These are phyloP conservation scores for Pelargonium myrrhifolium DNA, from an alignment of 441 rosid genomes.

Conservation along the genomic window DNA sequence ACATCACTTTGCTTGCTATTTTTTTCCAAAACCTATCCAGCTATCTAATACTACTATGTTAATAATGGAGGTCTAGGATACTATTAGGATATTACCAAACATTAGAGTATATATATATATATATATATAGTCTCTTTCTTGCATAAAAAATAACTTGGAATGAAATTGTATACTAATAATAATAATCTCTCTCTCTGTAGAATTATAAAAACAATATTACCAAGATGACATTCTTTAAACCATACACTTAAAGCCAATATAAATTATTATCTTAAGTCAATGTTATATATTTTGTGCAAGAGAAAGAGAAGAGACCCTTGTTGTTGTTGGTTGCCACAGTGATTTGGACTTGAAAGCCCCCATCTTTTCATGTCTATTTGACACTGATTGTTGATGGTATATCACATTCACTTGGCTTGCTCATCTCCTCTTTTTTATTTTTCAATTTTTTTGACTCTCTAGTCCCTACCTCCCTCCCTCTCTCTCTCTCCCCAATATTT, in stretches of 20 bases:
- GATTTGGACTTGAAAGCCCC: slow-evolving; percentile 70
- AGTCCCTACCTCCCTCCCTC: slow-evolving; percentile 9
- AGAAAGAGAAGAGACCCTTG: slow-evolving; percentile 17
- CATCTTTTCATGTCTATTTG: slow-evolving; percentile 76
- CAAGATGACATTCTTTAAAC: neutral
- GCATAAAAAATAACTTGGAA: too few relatives aligned
- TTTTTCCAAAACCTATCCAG: slow-evolving; percentile 10
- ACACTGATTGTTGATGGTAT: slow-evolving; percentile 51
- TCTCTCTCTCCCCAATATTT: neutral
- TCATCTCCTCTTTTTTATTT: slow-evolving; percentile 27
- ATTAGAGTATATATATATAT: too few relatives aligned
- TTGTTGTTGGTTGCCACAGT: slow-evolving; percentile 58
- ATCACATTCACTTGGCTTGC: slow-evolving; percentile 34
- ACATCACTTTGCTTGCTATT: slow-evolving; percentile 20
- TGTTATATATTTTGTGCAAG: neutral
- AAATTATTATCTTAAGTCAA: neutral
- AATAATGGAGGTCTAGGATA: neutral
- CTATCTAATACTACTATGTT: slow-evolving; percentile 4
- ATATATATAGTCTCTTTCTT: too few relatives aligned
- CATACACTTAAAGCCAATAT: neutral
- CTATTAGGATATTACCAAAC: too few relatives aligned
- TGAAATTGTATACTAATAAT: too few relatives aligned
- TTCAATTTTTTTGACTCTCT: slow-evolving; percentile 24
- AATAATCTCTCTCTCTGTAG: too few relatives aligned
- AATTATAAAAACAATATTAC: too few relatives aligned